Evolutionary conservation across 2,329 filamentous ascomycete genomes (phyloP).

Genomic region (Aspergillus ochraceus): DNA sequence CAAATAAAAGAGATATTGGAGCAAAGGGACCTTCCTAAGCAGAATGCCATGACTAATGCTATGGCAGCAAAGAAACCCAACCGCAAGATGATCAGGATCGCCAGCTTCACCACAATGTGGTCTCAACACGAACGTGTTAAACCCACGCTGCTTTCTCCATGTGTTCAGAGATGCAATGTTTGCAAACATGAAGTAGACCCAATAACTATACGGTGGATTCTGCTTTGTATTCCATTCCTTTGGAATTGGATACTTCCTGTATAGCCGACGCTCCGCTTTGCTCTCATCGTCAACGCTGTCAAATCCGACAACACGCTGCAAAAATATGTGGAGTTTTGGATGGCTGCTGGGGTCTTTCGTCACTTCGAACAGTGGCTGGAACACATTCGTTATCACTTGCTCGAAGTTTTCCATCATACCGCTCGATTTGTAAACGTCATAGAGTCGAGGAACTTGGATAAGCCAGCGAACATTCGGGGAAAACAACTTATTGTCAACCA

Average conservation of each 20-base stretch:
- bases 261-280: slow-evolving; percentile 91
- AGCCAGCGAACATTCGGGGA: slow-evolving; percentile 98
- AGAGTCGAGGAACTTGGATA: slow-evolving; percentile 90
- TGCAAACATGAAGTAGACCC: slow-evolving; percentile 96
- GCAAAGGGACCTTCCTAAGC: slow-evolving; percentile 85
- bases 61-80: slow-evolving; percentile 87
- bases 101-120: slow-evolving; percentile 97
- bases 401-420: slow-evolving; percentile 87
- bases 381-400: slow-evolving; percentile 85
- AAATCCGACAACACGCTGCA: slow-evolving; percentile 93
- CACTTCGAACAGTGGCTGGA: slow-evolving; percentile 91
- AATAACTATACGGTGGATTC: slow-evolving; percentile 98
- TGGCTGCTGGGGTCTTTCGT: slow-evolving; percentile 83
- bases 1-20: slow-evolving; percentile 97
- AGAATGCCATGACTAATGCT: slow-evolving; percentile 95
- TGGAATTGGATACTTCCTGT: slow-evolving; percentile 90
- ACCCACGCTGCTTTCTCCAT: slow-evolving; percentile 85
- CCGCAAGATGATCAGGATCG: slow-evolving; percentile 92
- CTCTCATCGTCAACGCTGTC: slow-evolving; percentile 98
- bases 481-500: slow-evolving; percentile 96
- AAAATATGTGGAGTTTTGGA: slow-evolving; percentile 89
- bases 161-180: slow-evolving; percentile 92
- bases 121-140: slow-evolving; percentile 91
- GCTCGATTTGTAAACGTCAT: slow-evolving; percentile 91
- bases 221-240: slow-evolving; percentile 87